Conservation (phyloP, 2,329 filamentous ascomycete species). For the Torrubiellomyces zombiae region DNA sequence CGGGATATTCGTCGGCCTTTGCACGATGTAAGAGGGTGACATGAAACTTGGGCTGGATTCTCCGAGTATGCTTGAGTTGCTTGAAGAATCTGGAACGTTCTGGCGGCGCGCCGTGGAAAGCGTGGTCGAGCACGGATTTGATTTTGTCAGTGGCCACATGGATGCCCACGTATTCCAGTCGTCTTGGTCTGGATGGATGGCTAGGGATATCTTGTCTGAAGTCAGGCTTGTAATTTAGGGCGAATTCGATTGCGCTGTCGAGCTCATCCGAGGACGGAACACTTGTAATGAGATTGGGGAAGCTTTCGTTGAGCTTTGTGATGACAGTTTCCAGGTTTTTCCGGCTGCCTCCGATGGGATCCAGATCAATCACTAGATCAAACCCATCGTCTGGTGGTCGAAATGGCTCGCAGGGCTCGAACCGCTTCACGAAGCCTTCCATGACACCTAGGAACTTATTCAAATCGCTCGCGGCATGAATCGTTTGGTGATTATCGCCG, state of each 20-base stretch:
- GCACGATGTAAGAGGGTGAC: slow-evolving; percentile 84
- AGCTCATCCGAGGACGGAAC: slow-evolving; percentile 59
- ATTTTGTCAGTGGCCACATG: slow-evolving; percentile 26
- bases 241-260: slow-evolving; percentile 60
- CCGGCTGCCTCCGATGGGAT: slow-evolving; percentile 61
- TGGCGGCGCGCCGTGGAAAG: slow-evolving; percentile 42
- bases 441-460: slow-evolving; percentile 76
- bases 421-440: slow-evolving; percentile 81
- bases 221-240: slow-evolving; percentile 61
- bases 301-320: slow-evolving; percentile 52
- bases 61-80: slow-evolving; percentile 53
- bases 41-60: slow-evolving; percentile 77
- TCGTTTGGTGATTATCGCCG: slow-evolving; percentile 96
- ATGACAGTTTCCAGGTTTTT: slow-evolving; percentile 73
- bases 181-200: slow-evolving; percentile 25
- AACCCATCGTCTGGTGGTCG: slow-evolving; percentile 64
- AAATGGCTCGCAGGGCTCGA: slow-evolving; percentile 57
- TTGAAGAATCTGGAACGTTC: slow-evolving; percentile 45
- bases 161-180: slow-evolving; percentile 40
- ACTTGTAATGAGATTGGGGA: slow-evolving; percentile 56
- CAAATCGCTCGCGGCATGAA: slow-evolving; percentile 62
- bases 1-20: slow-evolving; percentile 38
- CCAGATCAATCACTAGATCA: slow-evolving; percentile 69
- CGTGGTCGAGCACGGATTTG: slow-evolving; percentile 43
- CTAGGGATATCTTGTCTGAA: slow-evolving; percentile 60